Base-by-base conservation (phyloP, 1,284 basidiomycete species). In the Heimioporus retisporus region DNA sequence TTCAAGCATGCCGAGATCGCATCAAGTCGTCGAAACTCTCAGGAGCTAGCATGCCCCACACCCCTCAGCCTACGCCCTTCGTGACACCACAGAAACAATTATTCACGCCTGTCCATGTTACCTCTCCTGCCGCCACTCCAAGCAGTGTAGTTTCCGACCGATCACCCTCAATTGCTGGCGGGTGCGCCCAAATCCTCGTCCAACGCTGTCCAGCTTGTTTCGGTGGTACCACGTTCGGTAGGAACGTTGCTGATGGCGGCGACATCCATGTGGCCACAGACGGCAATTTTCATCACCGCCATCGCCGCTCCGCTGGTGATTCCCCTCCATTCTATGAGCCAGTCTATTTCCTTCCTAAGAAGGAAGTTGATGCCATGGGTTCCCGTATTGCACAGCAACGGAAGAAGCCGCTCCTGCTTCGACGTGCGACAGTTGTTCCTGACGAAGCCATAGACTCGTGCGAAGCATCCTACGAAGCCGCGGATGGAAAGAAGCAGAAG, bases 121-220 rank as follows among this genome's bases (percentile, higher is more conserved):
- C 43, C 43, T 10, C 18, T 18, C 43, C 11, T 18, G 10, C 43
- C 18, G 43, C 18, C 43, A 11, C 43, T 44, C 11, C 11, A 18
- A 44, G 43, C 43, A 44, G 10, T 10, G 10, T 44, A 10, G 18
- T 18, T 18, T 44, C 43, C n/a, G n/a, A n/a, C n/a, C n/a, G n/a
- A n/a, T n/a, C n/a, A n/a, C n/a, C n/a, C n/a, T n/a, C n/a, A n/a
- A n/a, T n/a, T n/a, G n/a, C n/a, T n/a, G n/a, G n/a, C n/a, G n/a
- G n/a, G n/a, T n/a, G n/a, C n/a, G n/a, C n/a, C n/a, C n/a, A n/a
- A n/a, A n/a, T 51, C 16, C 56, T 62, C 5, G 40, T 42, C n/a
- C 55, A 60, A 11, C 48, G 81, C 48, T 58, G 42, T 40, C 54
- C 64, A 14, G 63, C 60, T 1, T 67, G 66, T 5, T 67, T 67